Evolutionary conservation across 495 filamentous ascomycete species (phyloP), one percentile per base, ranked within the genome.

Genomic region (Penicillium canescens): DNA sequence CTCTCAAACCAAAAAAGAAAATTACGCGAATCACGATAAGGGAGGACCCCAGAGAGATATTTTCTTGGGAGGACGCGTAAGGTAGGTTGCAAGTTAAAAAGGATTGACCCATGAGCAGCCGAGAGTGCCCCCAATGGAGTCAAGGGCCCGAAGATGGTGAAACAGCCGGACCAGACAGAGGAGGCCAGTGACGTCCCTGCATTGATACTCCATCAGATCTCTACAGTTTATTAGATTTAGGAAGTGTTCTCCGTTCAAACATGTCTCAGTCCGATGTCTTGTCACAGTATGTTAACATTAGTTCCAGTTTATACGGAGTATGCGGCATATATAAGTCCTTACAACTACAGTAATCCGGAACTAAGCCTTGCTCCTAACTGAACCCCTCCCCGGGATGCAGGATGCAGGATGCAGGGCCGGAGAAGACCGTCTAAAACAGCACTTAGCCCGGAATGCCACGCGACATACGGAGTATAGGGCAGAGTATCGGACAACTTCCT

Each of bases 81-180:
- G 67, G 56, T 55, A 54, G 49, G 60, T 61, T 63, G 57, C 64
- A 62, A 45, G 51, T 61, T 59, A 55, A 59, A 57, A 57, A 52
- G 52, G 44, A 53, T 10, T 45, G 57, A 48, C 52, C 49, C 48
- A 48, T 10, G 14, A 33, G 21, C 9, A 60, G 50, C 28, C 54
- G 50, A 62, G 55, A 42, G 60, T 47, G 13, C 13, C 67, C 67
- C 63, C 35, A 34, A 67, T 55, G 39, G 24, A 59, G 70, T 59
- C 60, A 71, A 71, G 69, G 66, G 63, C 67, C 67, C 67, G 66
- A 64, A 18, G 42, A 67, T 71, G 62, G 63, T 73, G 70, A 73
- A 73, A 73, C 70, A 50, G 38, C 56, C 46, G 57, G 52, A n/a
- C 45, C 28, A 38, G 23, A 23, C 6, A 3, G 14, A 35, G 18